Conservation (phyloP, 1,284 basidiomycete genomes). For the Vanrija pseudolonga region DNA sequence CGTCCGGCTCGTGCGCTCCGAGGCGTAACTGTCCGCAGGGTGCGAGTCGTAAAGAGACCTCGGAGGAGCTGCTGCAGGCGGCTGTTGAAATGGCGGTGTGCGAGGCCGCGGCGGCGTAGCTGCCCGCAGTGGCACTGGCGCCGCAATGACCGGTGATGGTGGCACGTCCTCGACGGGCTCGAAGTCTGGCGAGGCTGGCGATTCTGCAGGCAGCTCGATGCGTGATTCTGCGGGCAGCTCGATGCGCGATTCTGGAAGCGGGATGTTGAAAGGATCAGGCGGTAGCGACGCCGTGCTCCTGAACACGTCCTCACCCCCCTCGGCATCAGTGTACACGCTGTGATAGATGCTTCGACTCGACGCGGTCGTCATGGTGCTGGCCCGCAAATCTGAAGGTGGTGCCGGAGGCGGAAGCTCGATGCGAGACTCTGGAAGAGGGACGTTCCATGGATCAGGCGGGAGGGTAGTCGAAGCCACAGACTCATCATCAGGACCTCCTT, state of each 20-base stretch:
- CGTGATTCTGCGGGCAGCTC: too few species aligned
- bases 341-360: slow-evolving; percentile 16
- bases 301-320: neutral
- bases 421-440: too few species aligned
- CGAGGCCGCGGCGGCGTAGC: neutral
- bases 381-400: slow-evolving; percentile 1
- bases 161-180: neutral
- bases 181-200: neutral
- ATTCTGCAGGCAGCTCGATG: too few species aligned
- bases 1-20: slow-evolving; percentile 16
- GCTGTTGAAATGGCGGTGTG: neutral
- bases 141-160: neutral
- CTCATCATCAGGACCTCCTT: slow-evolving; percentile 1
- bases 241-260: too few species aligned
- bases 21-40: neutral
- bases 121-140: neutral
- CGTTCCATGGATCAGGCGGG: too few species aligned
- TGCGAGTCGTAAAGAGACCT: neutral
- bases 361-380: slow-evolving; percentile 7
- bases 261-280: too few species aligned
- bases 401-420: neutral
- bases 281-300: neutral
- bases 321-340: slow-evolving; percentile 1
- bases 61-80: neutral
- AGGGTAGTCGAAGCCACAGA: too few species aligned